A percentile compares a stretch with the other conserved stretches of the same genome.
Conservation (phyloP, 176 grass and related monocot genomes). For the Lolium rigidum region DNA sequence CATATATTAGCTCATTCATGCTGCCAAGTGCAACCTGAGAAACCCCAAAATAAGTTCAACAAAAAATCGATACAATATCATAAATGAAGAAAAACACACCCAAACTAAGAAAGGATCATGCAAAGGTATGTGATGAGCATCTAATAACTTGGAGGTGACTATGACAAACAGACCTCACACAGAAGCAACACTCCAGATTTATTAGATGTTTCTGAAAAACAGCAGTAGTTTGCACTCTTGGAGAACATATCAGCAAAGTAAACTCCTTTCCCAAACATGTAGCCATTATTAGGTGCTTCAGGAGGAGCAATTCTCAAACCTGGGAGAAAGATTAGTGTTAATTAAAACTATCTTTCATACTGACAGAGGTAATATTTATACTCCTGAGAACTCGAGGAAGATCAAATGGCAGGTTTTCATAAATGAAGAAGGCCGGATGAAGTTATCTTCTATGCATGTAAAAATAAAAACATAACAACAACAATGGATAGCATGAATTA, state of each 20-base stretch:
- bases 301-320: constrained; percentile 95
- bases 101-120: background rate
- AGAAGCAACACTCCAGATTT: constrained; percentile 85
- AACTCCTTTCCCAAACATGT: constrained; percentile 96
- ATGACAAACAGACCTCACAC: constrained; percentile 65
- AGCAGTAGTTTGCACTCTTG: constrained; percentile 97
- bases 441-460: constrained; percentile 6
- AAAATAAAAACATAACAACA: background rate
- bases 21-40: constrained; percentile 85
- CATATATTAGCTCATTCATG: constrained; percentile 70
- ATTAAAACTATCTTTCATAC: constrained; percentile 10
- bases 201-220: constrained; percentile 56
- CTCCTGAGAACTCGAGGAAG: background rate
- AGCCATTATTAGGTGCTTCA: constrained; percentile 87
- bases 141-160: background rate
- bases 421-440: background rate
- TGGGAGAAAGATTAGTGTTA: constrained; percentile 38
- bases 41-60: background rate
- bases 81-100: too few relatives aligned
- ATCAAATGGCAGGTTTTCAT: background rate
- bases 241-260: constrained; percentile 99
- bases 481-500: constrained; percentile 36
- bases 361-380: constrained; percentile 2
- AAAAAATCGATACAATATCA: background rate
- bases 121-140: background rate